Percentiles rank a stretch among this genome's conserved stretches.
phyloP scores from a whole-genome alignment of 2,329 filamentous ascomycete genomes.

The Cladosporium cucumerinum region DNA sequence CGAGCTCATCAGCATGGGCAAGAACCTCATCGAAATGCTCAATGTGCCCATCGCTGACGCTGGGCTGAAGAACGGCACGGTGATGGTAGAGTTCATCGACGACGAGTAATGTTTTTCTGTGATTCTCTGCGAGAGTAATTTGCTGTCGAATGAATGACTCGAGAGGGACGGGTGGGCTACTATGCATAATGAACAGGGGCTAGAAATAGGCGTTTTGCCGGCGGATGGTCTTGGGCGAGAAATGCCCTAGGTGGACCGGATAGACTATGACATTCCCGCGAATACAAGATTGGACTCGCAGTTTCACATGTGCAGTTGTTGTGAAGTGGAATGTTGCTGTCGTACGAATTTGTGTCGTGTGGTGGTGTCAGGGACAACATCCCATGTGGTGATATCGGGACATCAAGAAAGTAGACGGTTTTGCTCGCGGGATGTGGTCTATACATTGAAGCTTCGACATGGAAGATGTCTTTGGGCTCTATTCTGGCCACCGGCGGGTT shows the following conservation, averaged over 20 bases:
- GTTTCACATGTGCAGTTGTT: not conserved
- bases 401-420: not conserved
- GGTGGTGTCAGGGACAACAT: not conserved
- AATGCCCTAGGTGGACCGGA: not conserved
- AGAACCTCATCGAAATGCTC: slow-evolving; percentile 74
- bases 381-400: not conserved
- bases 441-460: no score
- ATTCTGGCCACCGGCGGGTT: no score
- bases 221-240: not conserved
- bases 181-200: slow-evolving; percentile 12
- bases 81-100: slow-evolving; percentile 80
- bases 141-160: not conserved
- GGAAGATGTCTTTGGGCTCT: no score
- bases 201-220: slow-evolving; percentile 4
- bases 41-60: slow-evolving; percentile 72
- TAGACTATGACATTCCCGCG: slow-evolving; percentile 4
- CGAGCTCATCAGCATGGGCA: slow-evolving; percentile 83
- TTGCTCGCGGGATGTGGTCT: not conserved
- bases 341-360: not conserved
- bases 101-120: slow-evolving; percentile 21
- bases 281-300: not conserved
- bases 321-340: not conserved
- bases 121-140: not conserved
- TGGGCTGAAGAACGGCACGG: slow-evolving; percentile 84
- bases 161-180: not conserved